Evolutionary conservation across 306 rosid genomes (phyloP), one percentile per base, ranked within the genome.

Genomic region (Quercus rubra): DNA sequence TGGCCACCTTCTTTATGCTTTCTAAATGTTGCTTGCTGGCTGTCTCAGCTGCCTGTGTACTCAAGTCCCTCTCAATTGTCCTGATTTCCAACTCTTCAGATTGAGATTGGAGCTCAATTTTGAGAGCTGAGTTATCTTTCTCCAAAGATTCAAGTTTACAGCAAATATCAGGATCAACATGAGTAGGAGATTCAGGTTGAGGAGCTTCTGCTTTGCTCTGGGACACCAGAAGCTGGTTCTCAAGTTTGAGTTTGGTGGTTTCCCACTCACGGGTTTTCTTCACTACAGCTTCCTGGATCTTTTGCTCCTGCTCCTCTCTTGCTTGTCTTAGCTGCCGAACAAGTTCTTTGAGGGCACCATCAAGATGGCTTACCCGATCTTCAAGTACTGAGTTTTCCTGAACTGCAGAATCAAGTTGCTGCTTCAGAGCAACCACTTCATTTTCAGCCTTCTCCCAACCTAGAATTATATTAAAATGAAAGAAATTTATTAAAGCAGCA

Each of bases 371-470:
- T 66, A 84, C 93, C 38, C 94, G 90, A 77, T 93, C 94, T 85
- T 90, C 97, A 52, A 96, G 70, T 51, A 78, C 83, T 1, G 89
- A 89, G 78, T 91, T 96, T 89, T 86, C 89, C 77, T 79, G 86
- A 70, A 80, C 61, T 41, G 86, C 88, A 64, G 83, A 82, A 73
- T 89, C 97, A 35, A 93, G 90, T 84, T 91, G 92, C 74, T 89
- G 92, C 87, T 89, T 96, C 76, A 91, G 76, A 76, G 81, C 79
- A 23, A 83, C 71, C 76, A 87, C 96, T 88, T 93, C 99, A 55
- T 89, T 91, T 91, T 93, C 96, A 27, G 98, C 97, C 85, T 89
- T 91, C 88, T 96, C 99, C 99, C 99, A 96, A 23, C 99, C 99
- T 93, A 82, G 30, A 83, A 74, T 41, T 17, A 73, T 59, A 19